A percentile compares a stretch with the other conserved stretches of the same genome.
phyloP scores from a whole-genome alignment of 306 rosid genomes.

The Vigna trinervia region DNA sequence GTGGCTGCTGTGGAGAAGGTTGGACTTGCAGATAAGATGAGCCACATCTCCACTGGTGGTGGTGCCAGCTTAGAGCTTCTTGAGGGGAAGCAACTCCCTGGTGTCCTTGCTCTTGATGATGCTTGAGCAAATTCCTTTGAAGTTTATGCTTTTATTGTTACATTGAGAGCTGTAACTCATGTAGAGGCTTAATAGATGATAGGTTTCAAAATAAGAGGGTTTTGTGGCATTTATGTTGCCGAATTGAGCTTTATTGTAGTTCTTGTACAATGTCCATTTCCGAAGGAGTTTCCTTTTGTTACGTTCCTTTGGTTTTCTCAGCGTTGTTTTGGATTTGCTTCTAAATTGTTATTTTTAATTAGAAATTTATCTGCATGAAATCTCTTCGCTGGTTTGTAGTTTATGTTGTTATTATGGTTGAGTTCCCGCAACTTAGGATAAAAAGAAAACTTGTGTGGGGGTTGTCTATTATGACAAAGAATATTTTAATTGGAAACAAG shows the following conservation, averaged over 20 bases:
- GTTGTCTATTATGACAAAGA: no score
- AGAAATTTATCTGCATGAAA: no score
- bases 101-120: slow-evolving; percentile 88
- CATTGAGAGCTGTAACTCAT: slow-evolving; percentile 46
- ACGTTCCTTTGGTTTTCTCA: background rate
- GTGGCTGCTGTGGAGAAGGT: slow-evolving; percentile 97
- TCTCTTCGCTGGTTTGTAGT: no score
- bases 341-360: background rate
- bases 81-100: slow-evolving; percentile 94
- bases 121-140: slow-evolving; percentile 55
- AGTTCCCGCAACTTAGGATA: no score
- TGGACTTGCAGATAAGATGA: slow-evolving; percentile 94
- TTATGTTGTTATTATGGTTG: no score
- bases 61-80: slow-evolving; percentile 99
- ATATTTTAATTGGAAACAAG: no score
- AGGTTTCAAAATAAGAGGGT: slow-evolving; percentile 51
- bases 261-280: slow-evolving; percentile 38
- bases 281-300: slow-evolving; percentile 29
- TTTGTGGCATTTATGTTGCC: slow-evolving; percentile 41
- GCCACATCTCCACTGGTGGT: slow-evolving; percentile 97
- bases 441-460: no score
- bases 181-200: slow-evolving; percentile 62
- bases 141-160: slow-evolving; percentile 37
- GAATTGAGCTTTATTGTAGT: slow-evolving; percentile 36
- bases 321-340: background rate